A percentile compares a stretch with the other conserved stretches of the same genome.
Evolutionary conservation across 2,329 filamentous ascomycete species (phyloP).

Genomic region (Hortaea werneckii): DNA sequence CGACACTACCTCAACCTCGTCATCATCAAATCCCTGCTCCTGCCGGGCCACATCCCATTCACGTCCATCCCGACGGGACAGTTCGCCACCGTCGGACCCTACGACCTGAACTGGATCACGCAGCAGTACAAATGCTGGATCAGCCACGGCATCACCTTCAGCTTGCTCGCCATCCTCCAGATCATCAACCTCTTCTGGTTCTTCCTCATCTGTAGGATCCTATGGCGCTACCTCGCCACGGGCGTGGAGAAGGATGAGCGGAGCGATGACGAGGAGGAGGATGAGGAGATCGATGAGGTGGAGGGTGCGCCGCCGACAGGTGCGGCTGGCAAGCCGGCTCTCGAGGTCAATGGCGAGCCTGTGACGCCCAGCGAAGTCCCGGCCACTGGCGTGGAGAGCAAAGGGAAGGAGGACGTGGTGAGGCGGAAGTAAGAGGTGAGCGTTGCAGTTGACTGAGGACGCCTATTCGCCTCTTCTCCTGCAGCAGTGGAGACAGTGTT

Average conservation of each 20-base stretch:
- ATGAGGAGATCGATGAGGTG: constrained; percentile 21
- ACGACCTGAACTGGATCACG: constrained; percentile 63
- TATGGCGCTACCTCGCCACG: constrained; percentile 56
- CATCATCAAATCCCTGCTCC: constrained; percentile 66
- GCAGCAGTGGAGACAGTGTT: too few relatives aligned
- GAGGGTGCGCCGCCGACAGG: neutral
- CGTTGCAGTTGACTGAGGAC: too few relatives aligned
- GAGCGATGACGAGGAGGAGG: constrained; percentile 59
- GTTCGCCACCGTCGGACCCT: constrained; percentile 64
- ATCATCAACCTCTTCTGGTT: constrained; percentile 74
- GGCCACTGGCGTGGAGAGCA: neutral
- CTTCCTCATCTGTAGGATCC: constrained; percentile 64
- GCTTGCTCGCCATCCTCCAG: constrained; percentile 57
- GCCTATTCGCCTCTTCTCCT: too few relatives aligned
- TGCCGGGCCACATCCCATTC: constrained; percentile 20
- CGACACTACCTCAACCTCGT: constrained; percentile 75
- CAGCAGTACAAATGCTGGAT: constrained; percentile 69
- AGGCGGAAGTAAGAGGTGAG: neutral
- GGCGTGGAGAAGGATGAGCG: constrained; percentile 58
- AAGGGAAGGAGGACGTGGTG: neutral
- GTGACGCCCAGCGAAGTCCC: neutral
- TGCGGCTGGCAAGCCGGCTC: neutral
- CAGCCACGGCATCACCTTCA: constrained; percentile 55
- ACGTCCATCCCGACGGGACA: constrained; percentile 28
- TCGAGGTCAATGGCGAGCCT: constrained; percentile 1